These are phyloP conservation scores for Sporothrix inflata DNA, from an alignment of 2,329 filamentous ascomycete genomes.

Conservation along the genomic window DNA sequence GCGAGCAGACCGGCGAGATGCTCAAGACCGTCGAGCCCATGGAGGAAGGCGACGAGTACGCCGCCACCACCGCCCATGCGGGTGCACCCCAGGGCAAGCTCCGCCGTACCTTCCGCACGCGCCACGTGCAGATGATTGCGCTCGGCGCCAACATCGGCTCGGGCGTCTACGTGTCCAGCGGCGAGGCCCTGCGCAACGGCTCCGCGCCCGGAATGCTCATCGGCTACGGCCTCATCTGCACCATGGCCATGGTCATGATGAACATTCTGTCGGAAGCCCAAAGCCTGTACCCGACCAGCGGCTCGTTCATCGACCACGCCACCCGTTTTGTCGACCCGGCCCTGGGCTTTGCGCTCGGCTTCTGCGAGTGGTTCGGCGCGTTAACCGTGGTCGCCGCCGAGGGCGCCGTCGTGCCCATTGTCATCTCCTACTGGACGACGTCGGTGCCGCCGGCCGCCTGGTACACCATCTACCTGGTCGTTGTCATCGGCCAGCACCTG, in stretches of 20 bases:
- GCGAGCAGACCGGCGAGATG: conserved; percentile 28
- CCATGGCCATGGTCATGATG: conserved; percentile 32
- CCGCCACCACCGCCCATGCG: conserved; percentile 17
- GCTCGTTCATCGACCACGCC: conserved; percentile 59
- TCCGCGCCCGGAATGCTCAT: conserved; percentile 53
- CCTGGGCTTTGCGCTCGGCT: conserved; percentile 59
- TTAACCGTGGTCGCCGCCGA: conserved; percentile 32
- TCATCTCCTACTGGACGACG: conserved; percentile 49
- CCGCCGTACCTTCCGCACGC: conserved; percentile 27
- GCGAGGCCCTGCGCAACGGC: conserved; percentile 57
- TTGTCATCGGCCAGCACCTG: conserved; percentile 43
- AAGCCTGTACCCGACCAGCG: conserved; percentile 51
- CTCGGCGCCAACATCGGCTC: conserved; percentile 34
- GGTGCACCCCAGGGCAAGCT: conserved; percentile 24
- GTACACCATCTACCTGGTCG: conserved; percentile 40
- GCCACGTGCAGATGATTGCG: conserved; percentile 34
- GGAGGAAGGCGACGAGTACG: conserved; percentile 31
- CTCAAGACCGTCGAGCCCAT: conserved; percentile 18
- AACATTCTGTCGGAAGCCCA: conserved; percentile 31
- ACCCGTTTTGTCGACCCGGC: conserved; percentile 60
- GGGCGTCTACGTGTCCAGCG: conserved; percentile 30
- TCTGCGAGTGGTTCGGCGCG: conserved; percentile 55
- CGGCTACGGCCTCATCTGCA: conserved; percentile 31
- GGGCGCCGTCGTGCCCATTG: conserved; percentile 29
- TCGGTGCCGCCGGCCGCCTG: conserved; percentile 52